phyloP scores from a whole-genome alignment of 306 rosid species.

The Corylus heterophylla region DNA sequence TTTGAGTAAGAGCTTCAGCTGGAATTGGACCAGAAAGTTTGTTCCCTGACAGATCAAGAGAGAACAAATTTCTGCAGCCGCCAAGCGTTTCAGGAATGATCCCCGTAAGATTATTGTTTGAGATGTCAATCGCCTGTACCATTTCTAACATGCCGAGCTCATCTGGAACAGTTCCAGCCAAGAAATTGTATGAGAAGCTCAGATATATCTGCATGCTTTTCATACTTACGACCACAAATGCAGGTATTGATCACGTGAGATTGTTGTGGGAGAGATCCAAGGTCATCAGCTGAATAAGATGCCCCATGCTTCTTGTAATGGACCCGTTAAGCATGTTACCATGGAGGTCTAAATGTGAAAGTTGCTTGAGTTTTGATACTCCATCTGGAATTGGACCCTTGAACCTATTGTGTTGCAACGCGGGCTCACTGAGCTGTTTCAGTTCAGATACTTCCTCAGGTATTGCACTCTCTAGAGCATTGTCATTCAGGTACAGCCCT shows the following conservation, averaged over 20 bases:
- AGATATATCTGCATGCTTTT: constrained; percentile 63
- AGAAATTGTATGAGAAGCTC: constrained; percentile 70
- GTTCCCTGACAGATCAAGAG: constrained; percentile 76
- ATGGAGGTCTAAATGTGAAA: constrained; percentile 63
- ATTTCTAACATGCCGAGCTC: constrained; percentile 75
- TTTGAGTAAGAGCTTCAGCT: constrained; percentile 44
- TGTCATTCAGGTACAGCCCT: constrained; percentile 53
- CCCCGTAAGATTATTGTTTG: constrained; percentile 79
- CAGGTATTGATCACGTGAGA: constrained; percentile 61
- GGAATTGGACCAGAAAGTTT: constrained; percentile 74
- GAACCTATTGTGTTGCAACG: constrained; percentile 58
- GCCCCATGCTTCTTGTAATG: constrained; percentile 63
- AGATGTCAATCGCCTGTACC: constrained; percentile 71
- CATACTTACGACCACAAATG: constrained; percentile 45
- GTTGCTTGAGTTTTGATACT: constrained; percentile 65
- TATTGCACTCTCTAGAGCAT: constrained; percentile 63
- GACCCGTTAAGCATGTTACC: constrained; percentile 66
- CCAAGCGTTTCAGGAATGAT: constrained; percentile 54
- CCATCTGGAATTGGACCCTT: constrained; percentile 69
- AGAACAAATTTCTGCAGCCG: constrained; percentile 66
- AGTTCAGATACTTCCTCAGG: constrained; percentile 60
- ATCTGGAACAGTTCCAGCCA: constrained; percentile 59
- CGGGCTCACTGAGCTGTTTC: constrained; percentile 43
- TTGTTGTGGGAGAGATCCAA: constrained; percentile 76
- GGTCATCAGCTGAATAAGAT: constrained; percentile 40